Evolutionary conservation across 1,284 basidiomycete genomes (phyloP).

Genomic region (Austroboletus rostrupii): DNA sequence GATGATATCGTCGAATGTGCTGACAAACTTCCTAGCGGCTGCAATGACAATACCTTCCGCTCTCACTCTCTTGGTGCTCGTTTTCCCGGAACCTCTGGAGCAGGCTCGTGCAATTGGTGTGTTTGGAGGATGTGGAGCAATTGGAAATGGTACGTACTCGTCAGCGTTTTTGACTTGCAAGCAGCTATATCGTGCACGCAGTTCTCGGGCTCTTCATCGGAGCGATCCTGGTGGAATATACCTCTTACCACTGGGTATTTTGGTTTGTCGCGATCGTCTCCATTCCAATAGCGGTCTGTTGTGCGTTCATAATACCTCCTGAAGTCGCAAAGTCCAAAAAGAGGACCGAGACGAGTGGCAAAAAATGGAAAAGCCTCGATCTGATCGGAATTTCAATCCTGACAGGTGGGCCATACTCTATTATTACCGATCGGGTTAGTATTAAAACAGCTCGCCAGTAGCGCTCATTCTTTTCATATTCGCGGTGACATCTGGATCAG

Average conservation of each 20-base stretch:
- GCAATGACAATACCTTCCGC: constrained; percentile 48
- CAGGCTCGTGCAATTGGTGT: constrained; percentile 45
- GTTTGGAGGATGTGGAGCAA: constrained; percentile 43
- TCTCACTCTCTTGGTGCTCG: constrained; percentile 40
- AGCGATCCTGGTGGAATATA: constrained; percentile 34
- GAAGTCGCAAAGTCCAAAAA: constrained; percentile 11
- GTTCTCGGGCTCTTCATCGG: constrained; percentile 36
- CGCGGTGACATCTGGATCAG: constrained; percentile 37
- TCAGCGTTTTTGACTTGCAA: not conserved
- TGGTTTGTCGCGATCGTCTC: constrained; percentile 41
- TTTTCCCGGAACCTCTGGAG: constrained; percentile 42
- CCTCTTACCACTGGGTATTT: constrained; percentile 45
- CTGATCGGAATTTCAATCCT: constrained; percentile 28
- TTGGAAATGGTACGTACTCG: constrained; percentile 38
- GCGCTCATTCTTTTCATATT: constrained; percentile 39
- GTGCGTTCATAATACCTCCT: constrained; percentile 28
- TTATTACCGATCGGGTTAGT: not conserved
- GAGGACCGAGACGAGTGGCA: not conserved
- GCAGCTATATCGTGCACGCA: constrained; percentile 4
- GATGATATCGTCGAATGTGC: not conserved
- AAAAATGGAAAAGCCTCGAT: constrained; percentile 30
- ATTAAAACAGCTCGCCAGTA: constrained; percentile 20
- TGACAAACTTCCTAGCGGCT: constrained; percentile 30
- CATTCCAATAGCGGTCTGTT: constrained; percentile 33
- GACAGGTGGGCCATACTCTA: constrained; percentile 21